Percentiles rank a stretch among this genome's conserved stretches.
Conservation (phyloP, 176 grass and related monocot genomes). For the Phragmites australis region DNA sequence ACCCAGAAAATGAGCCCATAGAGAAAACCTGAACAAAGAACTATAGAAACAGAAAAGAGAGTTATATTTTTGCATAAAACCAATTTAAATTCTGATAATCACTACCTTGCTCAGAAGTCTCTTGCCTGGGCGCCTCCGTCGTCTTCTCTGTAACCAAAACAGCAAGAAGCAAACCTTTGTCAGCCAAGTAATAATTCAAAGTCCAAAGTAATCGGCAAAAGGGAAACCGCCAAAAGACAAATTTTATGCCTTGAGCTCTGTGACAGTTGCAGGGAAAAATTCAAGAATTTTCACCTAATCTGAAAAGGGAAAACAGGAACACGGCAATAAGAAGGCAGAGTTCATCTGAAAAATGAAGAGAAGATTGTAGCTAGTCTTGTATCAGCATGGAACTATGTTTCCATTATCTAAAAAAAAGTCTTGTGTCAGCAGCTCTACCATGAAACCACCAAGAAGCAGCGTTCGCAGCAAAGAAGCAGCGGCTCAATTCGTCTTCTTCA, state of each 20-base stretch:
- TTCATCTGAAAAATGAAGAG: neutral
- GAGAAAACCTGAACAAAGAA: neutral
- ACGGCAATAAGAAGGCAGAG: neutral
- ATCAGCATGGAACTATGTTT: neutral
- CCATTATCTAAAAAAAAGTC: too few relatives aligned
- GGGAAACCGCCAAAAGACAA: neutral
- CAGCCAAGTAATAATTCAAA: slow-evolving; percentile 23
- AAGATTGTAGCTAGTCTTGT: neutral
- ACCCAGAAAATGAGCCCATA: too few relatives aligned
- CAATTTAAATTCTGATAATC: slow-evolving; percentile 12
- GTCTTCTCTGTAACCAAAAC: slow-evolving; percentile 52
- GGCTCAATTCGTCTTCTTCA: neutral
- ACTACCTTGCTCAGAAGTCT: slow-evolving; percentile 65
- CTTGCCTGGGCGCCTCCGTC: slow-evolving; percentile 45
- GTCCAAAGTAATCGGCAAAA: neutral
- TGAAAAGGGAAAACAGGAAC: neutral
- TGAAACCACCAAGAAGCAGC: neutral
- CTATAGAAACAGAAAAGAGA: neutral
- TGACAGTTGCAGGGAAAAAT: neutral
- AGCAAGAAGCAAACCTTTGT: slow-evolving; percentile 14
- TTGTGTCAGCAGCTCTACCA: neutral
- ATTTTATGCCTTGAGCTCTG: neutral
- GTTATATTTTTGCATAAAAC: neutral
- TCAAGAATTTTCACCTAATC: neutral
- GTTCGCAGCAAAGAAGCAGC: neutral